Percentiles rank a stretch among this genome's conserved stretches.
Conservation (phyloP, 1,139 yeast genomes). For the Magnusiomyces fungicola region DNA sequence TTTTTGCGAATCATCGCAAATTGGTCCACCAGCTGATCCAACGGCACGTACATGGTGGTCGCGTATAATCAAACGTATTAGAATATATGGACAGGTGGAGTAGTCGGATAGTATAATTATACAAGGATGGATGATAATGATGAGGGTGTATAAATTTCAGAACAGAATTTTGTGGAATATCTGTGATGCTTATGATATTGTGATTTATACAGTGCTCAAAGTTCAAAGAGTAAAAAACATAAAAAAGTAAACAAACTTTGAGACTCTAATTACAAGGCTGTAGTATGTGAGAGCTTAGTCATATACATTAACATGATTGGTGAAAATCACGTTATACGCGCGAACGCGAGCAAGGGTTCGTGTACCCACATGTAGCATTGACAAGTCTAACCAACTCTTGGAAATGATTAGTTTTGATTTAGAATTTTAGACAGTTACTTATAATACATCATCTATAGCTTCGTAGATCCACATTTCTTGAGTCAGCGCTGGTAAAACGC, state of each 20-base stretch:
- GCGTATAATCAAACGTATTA: too few relatives aligned
- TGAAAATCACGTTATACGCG: too few relatives aligned
- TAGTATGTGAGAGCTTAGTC: too few relatives aligned
- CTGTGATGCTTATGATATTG: not conserved
- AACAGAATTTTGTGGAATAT: not conserved
- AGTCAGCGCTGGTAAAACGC: not conserved
- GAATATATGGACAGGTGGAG: too few relatives aligned
- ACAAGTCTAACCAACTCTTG: too few relatives aligned
- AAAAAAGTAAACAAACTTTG: too few relatives aligned
- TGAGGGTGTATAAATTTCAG: not conserved
- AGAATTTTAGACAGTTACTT: not conserved
- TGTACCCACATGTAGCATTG: too few relatives aligned
- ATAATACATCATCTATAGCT: conserved; percentile 2
- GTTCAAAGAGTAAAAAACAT: not conserved
- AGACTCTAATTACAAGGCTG: too few relatives aligned
- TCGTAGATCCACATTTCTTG: conserved; percentile 6
- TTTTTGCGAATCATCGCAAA: conserved; percentile 26
- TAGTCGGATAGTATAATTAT: not conserved
- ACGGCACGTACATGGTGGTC: conserved; percentile 30
- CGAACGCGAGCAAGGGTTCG: too few relatives aligned
- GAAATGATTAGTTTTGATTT: too few relatives aligned
- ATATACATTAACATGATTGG: too few relatives aligned
- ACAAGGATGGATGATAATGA: not conserved
- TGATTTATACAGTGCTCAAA: not conserved
- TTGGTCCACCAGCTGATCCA: conserved; percentile 26